Conservation (phyloP, 257 asterid genomes). For the Plectranthus barbatus region DNA sequence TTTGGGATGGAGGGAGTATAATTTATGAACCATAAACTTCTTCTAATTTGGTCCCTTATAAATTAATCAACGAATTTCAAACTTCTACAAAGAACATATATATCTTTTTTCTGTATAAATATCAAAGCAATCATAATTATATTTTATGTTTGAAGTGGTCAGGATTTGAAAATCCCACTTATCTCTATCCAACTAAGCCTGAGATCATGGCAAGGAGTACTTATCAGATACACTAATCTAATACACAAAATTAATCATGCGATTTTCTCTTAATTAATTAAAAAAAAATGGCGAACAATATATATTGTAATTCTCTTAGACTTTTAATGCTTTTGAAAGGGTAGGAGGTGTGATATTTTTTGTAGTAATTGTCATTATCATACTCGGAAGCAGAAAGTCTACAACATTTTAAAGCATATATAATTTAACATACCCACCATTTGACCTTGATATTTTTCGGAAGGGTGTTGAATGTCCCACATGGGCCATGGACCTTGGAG, state of each 20-base stretch:
- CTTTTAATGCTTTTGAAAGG: conserved; percentile 6
- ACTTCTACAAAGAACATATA: too few relatives aligned
- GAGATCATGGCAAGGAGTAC: conserved; percentile 1
- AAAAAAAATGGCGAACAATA: neutral
- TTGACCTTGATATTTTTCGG: neutral
- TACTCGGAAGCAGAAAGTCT: conserved; percentile 4
- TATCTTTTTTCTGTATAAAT: too few relatives aligned
- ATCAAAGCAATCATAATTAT: too few relatives aligned
- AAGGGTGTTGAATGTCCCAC: too few relatives aligned
- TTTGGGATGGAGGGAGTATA: too few relatives aligned
- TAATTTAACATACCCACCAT: neutral
- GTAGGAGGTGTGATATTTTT: neutral
- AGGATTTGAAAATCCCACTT: too few relatives aligned
- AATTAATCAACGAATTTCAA: too few relatives aligned
- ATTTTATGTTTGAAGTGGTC: too few relatives aligned
- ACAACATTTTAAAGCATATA: neutral
- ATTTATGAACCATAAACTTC: too few relatives aligned
- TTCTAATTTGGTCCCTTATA: too few relatives aligned
- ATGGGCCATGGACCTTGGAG: too few relatives aligned
- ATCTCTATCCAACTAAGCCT: neutral
- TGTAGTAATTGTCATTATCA: conserved; percentile 1
- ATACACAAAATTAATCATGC: too few relatives aligned
- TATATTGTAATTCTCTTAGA: neutral
- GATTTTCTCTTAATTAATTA: neutral
- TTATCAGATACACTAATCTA: neutral